Evolutionary conservation across 164 flowering plant species (phyloP), one percentile per base, ranked within the genome.

Genomic region (Liriodendron chinense): DNA sequence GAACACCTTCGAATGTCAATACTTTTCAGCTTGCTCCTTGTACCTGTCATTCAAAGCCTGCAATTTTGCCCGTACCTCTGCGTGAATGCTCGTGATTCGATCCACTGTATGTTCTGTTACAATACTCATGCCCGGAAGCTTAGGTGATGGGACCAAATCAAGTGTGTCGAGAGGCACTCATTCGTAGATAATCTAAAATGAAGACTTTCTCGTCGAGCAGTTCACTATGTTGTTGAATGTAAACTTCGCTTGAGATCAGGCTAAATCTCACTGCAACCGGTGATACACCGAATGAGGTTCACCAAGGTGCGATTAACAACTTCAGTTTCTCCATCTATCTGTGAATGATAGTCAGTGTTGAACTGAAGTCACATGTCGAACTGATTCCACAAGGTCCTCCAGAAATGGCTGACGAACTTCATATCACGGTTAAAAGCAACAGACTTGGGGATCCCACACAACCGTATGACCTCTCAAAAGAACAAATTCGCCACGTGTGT

Each of bases 281-380:
- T 1, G 2, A 26, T 26, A 26, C 28, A 26, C 1, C 28, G 28
- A 24, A 65, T 9, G 2, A 65, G 18, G 12, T 24, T 65, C 9
- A 14, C 68, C 22, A 77, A 22, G 47, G 28, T 71, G 5, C 61
- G 8, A 68, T 71, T 77, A 0, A 77, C 72, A 50, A 73, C 72
- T 65, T 64, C 65, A 50, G 12, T 10, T 43, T 61, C 26, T 3
- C 69, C 69, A 26, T 65, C 47, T n/a, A n/a, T n/a, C n/a, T n/a
- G n/a, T n/a, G n/a, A n/a, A n/a, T n/a, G n/a, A n/a, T n/a, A n/a
- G n/a, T n/a, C n/a, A n/a, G n/a, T n/a, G n/a, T n/a, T n/a, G n/a
- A n/a, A n/a, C n/a, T n/a, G n/a, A n/a, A n/a, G n/a, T n/a, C n/a
- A n/a, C n/a, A n/a, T n/a, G n/a, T n/a, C n/a, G n/a, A n/a, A n/a